These are phyloP conservation scores for Cenchrus americanus DNA, from an alignment of 176 grass and related monocot species.

Conservation along the genomic window DNA sequence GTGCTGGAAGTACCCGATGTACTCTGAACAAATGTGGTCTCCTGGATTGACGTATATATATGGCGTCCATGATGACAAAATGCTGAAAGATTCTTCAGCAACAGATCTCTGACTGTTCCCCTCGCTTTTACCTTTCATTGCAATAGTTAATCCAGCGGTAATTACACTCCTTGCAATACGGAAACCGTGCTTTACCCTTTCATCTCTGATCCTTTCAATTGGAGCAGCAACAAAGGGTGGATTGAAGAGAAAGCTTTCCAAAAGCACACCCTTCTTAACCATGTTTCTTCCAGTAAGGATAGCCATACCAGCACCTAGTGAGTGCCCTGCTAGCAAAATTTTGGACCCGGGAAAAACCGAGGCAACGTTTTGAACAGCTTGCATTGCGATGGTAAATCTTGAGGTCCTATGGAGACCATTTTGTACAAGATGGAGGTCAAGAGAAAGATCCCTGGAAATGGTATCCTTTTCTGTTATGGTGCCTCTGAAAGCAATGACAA, in stretches of 20 bases:
- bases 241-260: slow-evolving; percentile 89
- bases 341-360: slow-evolving; percentile 59
- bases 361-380: slow-evolving; percentile 76
- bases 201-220: slow-evolving; percentile 82
- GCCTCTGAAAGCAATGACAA: slow-evolving; percentile 93
- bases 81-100: slow-evolving; percentile 72
- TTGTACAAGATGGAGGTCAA: slow-evolving; percentile 73
- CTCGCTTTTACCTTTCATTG: slow-evolving; percentile 60
- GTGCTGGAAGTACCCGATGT: slow-evolving; percentile 95
- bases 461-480: slow-evolving; percentile 84
- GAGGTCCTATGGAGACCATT: slow-evolving; percentile 82
- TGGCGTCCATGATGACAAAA: slow-evolving; percentile 75
- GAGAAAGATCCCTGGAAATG: slow-evolving; percentile 72
- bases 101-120: slow-evolving; percentile 50
- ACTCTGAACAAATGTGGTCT: slow-evolving; percentile 90
- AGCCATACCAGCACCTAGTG: slow-evolving; percentile 72
- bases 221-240: slow-evolving; percentile 85
- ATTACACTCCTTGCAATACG: slow-evolving; percentile 81
- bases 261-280: slow-evolving; percentile 69
- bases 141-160: slow-evolving; percentile 74
- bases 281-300: slow-evolving; percentile 94
- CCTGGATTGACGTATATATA: slow-evolving; percentile 79
- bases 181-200: slow-evolving; percentile 86
- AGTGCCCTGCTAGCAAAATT: slow-evolving; percentile 86
- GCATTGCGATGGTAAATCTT: slow-evolving; percentile 89